These are phyloP conservation scores for Ottelia alismoides DNA, from an alignment of 106 monocot species.

Conservation along the genomic window DNA sequence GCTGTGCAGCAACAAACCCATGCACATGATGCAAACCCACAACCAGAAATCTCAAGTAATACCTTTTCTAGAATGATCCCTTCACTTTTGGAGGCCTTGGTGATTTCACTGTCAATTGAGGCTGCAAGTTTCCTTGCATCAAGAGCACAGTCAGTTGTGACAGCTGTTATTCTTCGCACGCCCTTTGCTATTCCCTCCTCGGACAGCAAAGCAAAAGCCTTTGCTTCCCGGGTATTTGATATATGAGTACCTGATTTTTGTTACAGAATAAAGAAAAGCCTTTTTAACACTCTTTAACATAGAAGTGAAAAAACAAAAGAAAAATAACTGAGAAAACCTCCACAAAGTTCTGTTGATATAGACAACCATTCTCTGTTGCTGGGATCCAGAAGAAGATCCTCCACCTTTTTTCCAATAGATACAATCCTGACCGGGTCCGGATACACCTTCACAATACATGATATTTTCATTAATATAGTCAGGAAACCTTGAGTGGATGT, in stretches of 20 bases:
- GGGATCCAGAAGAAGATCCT: constrained; percentile 63
- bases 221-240: constrained; percentile 85
- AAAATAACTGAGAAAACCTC: too few species aligned
- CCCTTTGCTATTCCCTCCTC: constrained; percentile 99
- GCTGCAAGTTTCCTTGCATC: constrained; percentile 51
- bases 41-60: not conserved
- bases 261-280: constrained; percentile 2
- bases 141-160: constrained; percentile 71
- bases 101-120: constrained; percentile 62
- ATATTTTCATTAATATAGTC: not conserved
- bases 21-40: too few species aligned
- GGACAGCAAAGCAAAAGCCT: constrained; percentile 90
- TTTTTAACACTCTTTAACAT: not conserved
- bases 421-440: constrained; percentile 95
- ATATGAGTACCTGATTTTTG: constrained; percentile 70
- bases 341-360: constrained; percentile 89
- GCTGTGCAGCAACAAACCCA: too few species aligned
- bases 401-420: constrained; percentile 78
- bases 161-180: constrained; percentile 83
- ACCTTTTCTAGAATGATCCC: constrained; percentile 76
- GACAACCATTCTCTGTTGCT: constrained; percentile 70
- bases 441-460: constrained; percentile 37
- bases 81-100: constrained; percentile 35
- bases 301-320: too few species aligned
- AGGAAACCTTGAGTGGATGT: not conserved